Conservation (phyloP, 805 yeast species). For the Grigorovia transvaalensis region DNA sequence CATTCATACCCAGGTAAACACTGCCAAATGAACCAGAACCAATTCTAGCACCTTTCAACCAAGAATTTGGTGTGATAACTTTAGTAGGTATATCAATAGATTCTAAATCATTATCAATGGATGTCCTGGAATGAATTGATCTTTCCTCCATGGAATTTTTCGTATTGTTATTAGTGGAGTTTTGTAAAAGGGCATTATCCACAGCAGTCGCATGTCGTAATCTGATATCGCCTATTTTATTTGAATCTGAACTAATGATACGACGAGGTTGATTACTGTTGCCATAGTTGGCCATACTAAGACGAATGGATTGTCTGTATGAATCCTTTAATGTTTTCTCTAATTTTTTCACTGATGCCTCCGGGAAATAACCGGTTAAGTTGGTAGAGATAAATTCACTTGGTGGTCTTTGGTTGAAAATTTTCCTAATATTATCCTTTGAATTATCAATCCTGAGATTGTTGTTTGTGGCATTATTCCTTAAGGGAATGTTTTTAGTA, state of each 20-base stretch:
- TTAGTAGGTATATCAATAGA: constrained; percentile 31
- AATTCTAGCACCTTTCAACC: constrained; percentile 89
- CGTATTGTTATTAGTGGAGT: constrained; percentile 8
- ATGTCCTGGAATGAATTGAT: constrained; percentile 6
- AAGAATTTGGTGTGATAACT: constrained; percentile 55
- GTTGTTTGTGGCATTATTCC: not conserved
- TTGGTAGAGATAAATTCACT: constrained; percentile 84
- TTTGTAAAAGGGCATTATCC: constrained; percentile 35
- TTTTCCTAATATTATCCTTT: constrained; percentile 27
- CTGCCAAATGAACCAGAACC: constrained; percentile 95
- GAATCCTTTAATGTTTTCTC: constrained; percentile 78
- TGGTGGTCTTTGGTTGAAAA: constrained; percentile 88
- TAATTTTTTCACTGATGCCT: constrained; percentile 57
- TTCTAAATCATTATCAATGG: constrained; percentile 15
- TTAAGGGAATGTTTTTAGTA: not conserved
- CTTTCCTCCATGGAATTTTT: not conserved
- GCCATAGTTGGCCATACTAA: constrained; percentile 20
- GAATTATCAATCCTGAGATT: constrained; percentile 13
- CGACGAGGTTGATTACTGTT: not conserved
- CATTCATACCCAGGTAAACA: constrained; percentile 85
- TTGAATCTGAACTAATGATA: constrained; percentile 28
- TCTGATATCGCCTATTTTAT: constrained; percentile 57
- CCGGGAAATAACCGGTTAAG: constrained; percentile 85
- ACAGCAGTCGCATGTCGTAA: constrained; percentile 47
- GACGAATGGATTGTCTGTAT: constrained; percentile 62